Conservation (phyloP, 768 basidiomycete species). For the Agrocybe pediades region DNA sequence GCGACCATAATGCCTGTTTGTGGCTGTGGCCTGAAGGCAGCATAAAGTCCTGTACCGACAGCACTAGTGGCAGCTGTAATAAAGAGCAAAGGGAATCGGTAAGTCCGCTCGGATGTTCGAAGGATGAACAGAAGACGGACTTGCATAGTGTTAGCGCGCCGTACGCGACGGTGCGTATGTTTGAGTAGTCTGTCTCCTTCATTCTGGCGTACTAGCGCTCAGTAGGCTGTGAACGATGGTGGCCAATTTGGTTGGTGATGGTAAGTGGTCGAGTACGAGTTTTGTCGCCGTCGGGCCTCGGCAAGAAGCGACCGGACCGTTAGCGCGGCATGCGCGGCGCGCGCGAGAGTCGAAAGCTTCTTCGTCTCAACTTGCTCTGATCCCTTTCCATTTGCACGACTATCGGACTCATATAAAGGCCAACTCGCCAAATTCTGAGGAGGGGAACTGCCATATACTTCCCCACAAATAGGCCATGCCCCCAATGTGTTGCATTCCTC, state of each 20-base stretch:
- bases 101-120: slow-evolving; percentile 25
- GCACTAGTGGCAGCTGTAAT: slow-evolving; percentile 59
- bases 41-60: slow-evolving; percentile 43
- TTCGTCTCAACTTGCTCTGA: not conserved
- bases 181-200: slow-evolving; percentile 35
- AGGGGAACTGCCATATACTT: not conserved
- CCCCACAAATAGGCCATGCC: slow-evolving; percentile 25
- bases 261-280: not conserved
- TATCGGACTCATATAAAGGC: not conserved
- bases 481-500: slow-evolving; percentile 36
- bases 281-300: not conserved
- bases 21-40: slow-evolving; percentile 48
- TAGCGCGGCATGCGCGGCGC: too few relatives aligned
- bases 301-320: not conserved
- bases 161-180: slow-evolving; percentile 46
- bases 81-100: slow-evolving; percentile 13
- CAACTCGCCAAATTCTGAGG: too few relatives aligned
- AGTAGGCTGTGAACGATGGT: not conserved
- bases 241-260: not conserved
- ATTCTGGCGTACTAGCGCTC: not conserved
- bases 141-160: slow-evolving; percentile 75
- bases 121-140: slow-evolving; percentile 55
- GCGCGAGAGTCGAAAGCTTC: too few relatives aligned
- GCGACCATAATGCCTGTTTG: slow-evolving; percentile 49
- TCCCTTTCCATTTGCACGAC: not conserved